Percentiles rank a stretch among this genome's conserved stretches.
These are phyloP conservation scores for Phaseolus lunatus DNA, from an alignment of 306 rosid species.

Conservation along the genomic window DNA sequence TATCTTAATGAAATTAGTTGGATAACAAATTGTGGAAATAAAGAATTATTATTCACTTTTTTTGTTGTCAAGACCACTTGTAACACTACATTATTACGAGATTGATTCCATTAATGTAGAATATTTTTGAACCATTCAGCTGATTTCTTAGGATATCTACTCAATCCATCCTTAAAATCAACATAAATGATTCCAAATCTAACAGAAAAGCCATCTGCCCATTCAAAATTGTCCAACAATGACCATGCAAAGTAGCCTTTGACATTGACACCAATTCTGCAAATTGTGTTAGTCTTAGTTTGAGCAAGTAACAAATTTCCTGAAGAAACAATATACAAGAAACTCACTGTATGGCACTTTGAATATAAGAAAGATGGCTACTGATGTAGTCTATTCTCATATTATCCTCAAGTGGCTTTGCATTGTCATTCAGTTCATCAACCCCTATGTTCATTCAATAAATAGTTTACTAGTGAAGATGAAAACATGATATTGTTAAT, in stretches of 20 bases:
- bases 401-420: conserved; percentile 40
- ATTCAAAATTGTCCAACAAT: conserved; percentile 60
- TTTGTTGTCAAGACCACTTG: too few species aligned
- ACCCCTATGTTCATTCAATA: conserved; percentile 28
- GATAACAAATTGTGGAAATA: not conserved
- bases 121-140: conserved; percentile 58
- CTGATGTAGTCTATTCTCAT: conserved; percentile 36
- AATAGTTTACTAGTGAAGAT: not conserved
- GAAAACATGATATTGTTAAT: not conserved
- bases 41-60: too few species aligned
- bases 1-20: not conserved
- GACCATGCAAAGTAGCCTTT: conserved; percentile 65
- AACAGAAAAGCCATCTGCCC: conserved; percentile 49
- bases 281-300: not conserved
- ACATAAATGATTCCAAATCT: conserved; percentile 57
- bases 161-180: conserved; percentile 45
- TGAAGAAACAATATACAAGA: not conserved
- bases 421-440: conserved; percentile 40
- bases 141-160: conserved; percentile 55
- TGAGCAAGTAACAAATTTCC: not conserved
- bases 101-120: conserved; percentile 32
- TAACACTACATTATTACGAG: too few species aligned
- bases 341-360: conserved; percentile 44
- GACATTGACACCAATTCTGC: conserved; percentile 51
- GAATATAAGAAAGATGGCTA: conserved; percentile 34